phyloP scores from a whole-genome alignment of 768 basidiomycete genomes.

The Hericium erinaceus region DNA sequence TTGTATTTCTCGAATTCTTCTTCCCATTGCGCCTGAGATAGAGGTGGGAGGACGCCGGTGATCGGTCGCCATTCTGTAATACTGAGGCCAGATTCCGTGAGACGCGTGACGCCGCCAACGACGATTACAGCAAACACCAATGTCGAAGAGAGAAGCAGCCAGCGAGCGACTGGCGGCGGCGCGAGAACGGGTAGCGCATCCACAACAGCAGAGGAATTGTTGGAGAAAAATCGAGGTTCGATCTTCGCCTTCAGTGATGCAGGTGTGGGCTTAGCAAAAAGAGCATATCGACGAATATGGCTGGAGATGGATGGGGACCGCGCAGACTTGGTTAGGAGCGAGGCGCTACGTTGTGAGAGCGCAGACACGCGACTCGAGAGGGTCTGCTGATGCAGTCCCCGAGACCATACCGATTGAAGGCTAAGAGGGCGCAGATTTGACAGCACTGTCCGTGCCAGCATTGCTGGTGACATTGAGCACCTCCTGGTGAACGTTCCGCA shows the following conservation, averaged over 20 bases:
- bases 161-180: conserved; percentile 62
- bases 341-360: neutral
- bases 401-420: too few relatives aligned
- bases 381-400: too few relatives aligned
- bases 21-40: conserved; percentile 69
- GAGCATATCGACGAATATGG: neutral
- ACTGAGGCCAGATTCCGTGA: conserved; percentile 95
- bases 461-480: neutral
- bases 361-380: neutral
- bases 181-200: conserved; percentile 46
- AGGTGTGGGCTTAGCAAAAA: conserved; percentile 1
- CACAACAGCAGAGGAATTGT: conserved; percentile 18
- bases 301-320: neutral
- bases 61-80: conserved; percentile 98
- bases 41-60: conserved; percentile 79
- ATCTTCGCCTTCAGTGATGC: conserved; percentile 13
- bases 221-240: conserved; percentile 32
- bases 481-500: neutral
- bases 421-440: neutral
- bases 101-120: conserved; percentile 90
- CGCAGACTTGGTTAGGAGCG: neutral
- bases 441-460: neutral
- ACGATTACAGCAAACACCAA: conserved; percentile 90
- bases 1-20: conserved; percentile 91
- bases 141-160: conserved; percentile 79